Evolutionary conservation across 805 yeast genomes (phyloP), one percentile per base, ranked within the genome.

Genomic region (Kodamaea kaohsiungensis): DNA sequence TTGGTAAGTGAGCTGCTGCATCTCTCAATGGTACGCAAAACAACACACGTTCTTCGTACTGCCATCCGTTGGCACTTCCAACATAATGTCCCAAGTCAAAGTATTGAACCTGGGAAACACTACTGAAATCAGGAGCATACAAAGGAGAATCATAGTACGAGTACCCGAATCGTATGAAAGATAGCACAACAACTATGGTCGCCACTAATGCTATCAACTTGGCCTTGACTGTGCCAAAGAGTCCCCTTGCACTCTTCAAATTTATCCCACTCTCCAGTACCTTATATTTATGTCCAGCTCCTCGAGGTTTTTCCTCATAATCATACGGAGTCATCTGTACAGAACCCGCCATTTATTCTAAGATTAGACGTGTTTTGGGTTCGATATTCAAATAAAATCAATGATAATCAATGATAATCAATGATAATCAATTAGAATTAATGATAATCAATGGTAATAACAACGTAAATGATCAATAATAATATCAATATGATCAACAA

Each of bases 21-120:
- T 92, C 97, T 73, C 98, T 83, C 60, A 91, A 77, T 6, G 98
- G 98, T 9, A 92, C 96, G 61, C 93, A 84, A 60, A 90, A 89
- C 55, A 91, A 73, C 17, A 91, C 87, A 48, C 96, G 78, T 66
- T 92, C 97, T 12, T 81, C 83, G 48, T 77, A 74, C 61, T 86
- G 88, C 95, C 95, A 88, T 7, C 97, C 97, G 51, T 84, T 80
- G 6, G 79, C 79, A 12, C 86, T 70, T 6, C 95, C 91, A 48
- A 73, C 77, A 61, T 83, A 85, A 56, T 87, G 80, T 16, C 76
- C 78, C 62, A 92, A 73, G 66, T 92, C 98, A 67, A 85, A 90
- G 63, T 81, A 88, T 60, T 81, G 85, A 9, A 89, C 90, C 43
- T 61, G 57, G 2, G 72, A 68, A 37, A 62, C 58, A 15, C 55